A percentile compares a stretch with the other conserved stretches of the same genome.
Conservation (phyloP, 495 filamentous ascomycete genomes). For the Penicillium macrosclerotiorum region DNA sequence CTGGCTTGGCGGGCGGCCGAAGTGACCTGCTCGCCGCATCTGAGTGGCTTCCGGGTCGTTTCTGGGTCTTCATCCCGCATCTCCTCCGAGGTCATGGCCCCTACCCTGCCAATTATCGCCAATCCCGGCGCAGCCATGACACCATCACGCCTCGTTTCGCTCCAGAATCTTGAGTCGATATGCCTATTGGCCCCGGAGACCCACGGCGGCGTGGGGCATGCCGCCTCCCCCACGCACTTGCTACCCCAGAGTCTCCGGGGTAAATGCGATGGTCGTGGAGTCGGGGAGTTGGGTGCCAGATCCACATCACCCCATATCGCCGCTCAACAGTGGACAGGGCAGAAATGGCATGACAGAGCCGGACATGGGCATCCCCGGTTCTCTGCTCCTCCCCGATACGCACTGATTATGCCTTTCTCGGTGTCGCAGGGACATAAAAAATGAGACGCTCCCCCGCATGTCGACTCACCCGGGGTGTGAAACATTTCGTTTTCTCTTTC, state of each 20-base stretch:
- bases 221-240: constrained; percentile 7
- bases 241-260: constrained; percentile 4
- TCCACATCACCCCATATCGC: neutral
- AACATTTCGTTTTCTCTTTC: neutral
- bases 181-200: neutral
- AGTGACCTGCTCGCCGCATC: neutral
- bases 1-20: neutral
- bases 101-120: constrained; percentile 7
- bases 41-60: neutral
- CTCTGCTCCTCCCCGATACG: neutral
- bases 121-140: constrained; percentile 1
- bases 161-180: neutral
- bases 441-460: neutral
- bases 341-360: no score
- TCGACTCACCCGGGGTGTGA: no score
- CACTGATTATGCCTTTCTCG: neutral
- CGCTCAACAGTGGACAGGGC: no score
- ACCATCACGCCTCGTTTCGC: constrained; percentile 9
- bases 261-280: constrained; percentile 7
- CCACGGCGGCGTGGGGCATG: neutral
- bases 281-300: neutral
- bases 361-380: neutral
- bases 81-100: constrained; percentile 10
- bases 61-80: neutral
- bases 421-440: neutral